Conservation (phyloP, 192 early-diverging fungal genomes). For the Coemansia sp. region DNA sequence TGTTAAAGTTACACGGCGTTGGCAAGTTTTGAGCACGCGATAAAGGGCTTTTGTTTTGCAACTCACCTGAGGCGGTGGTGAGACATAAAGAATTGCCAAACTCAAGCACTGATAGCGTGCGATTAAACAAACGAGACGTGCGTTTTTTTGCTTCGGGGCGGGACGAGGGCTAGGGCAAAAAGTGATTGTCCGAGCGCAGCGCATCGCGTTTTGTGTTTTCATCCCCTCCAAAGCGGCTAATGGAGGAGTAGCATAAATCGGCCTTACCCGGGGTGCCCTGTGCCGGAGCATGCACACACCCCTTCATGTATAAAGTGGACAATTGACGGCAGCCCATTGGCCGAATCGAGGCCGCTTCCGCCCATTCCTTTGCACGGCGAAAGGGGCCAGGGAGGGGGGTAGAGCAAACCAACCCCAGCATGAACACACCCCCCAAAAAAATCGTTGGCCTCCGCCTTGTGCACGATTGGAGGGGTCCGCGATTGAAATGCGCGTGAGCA, state of each 20-base stretch:
- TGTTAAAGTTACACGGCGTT: too few relatives aligned
- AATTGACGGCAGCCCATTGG: slow-evolving; percentile 7
- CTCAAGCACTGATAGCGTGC: not conserved
- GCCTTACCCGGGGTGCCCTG: not conserved
- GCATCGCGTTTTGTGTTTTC: not conserved
- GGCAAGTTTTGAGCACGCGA: too few relatives aligned
- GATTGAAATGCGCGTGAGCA: slow-evolving; percentile 12
- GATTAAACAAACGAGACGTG: not conserved
- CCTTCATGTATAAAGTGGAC: not conserved
- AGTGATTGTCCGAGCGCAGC: not conserved
- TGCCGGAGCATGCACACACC: not conserved
- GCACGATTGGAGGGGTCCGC: not conserved
- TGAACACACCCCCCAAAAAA: slow-evolving; percentile 3
- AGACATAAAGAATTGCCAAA: too few relatives aligned
- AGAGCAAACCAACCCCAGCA: not conserved
- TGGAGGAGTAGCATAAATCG: not conserved
- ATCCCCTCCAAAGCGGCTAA: not conserved
- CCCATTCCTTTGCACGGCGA: not conserved
- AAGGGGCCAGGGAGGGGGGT: not conserved
- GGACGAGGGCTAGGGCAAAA: not conserved
- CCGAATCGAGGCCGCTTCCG: not conserved
- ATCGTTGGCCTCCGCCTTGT: too few relatives aligned
- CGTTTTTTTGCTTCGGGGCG: not conserved
- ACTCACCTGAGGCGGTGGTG: too few relatives aligned
- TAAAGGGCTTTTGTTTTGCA: too few relatives aligned